Evolutionary conservation across 495 filamentous ascomycete genomes (phyloP).

Genomic region (Chaetomium fimeti): DNA sequence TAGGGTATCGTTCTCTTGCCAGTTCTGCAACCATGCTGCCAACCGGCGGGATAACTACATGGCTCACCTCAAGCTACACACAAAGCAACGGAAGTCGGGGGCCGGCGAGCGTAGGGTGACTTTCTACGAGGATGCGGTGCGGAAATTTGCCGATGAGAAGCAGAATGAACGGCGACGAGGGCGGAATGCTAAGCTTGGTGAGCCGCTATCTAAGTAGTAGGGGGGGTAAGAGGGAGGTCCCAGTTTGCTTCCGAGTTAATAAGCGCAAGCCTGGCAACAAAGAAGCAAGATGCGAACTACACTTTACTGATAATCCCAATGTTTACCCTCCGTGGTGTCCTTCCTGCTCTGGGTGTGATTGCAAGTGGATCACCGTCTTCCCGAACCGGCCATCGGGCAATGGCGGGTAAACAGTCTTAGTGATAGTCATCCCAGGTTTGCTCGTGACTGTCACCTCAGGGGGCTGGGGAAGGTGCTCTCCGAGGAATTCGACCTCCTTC

Average conservation of each 20-base stretch:
- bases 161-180: not conserved
- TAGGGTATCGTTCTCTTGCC: not conserved
- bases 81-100: not conserved
- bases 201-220: not conserved
- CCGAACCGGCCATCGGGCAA: too few species aligned
- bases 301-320: too few species aligned
- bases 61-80: conserved; percentile 1
- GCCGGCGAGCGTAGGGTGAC: not conserved
- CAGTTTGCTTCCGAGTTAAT: not conserved
- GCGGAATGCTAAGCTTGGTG: not conserved
- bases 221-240: not conserved
- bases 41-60: conserved; percentile 3
- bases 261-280: too few species aligned
- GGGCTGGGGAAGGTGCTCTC: too few species aligned
- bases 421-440: too few species aligned
- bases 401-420: too few species aligned
- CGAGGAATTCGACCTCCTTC: too few species aligned
- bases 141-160: not conserved
- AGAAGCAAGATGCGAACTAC: too few species aligned
- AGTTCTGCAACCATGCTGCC: conserved; percentile 1
- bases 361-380: too few species aligned
- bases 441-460: too few species aligned
- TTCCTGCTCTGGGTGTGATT: too few species aligned
- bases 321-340: too few species aligned
- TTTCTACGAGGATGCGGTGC: conserved; percentile 1